Base-by-base conservation (phyloP, 2,329 filamentous ascomycete species). In the Sporothrix phasma region DNA sequence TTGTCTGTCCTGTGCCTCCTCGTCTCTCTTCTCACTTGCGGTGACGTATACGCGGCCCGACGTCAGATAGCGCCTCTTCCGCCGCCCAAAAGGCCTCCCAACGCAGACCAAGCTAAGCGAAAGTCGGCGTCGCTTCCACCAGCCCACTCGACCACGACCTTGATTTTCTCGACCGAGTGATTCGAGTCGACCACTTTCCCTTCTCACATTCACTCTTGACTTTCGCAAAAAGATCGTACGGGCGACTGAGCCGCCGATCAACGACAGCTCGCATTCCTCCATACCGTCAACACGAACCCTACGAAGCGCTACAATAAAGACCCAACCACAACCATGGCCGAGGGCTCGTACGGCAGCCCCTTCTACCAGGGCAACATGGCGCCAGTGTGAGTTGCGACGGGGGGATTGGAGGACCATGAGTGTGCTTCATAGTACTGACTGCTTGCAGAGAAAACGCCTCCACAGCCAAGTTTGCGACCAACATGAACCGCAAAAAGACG, bases 401-500 rank as follows among this genome's bases (percentile, higher is more conserved):
- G n/a, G n/a, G n/a, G n/a, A n/a, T n/a, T n/a, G n/a, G n/a, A n/a
- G n/a, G n/a, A n/a, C n/a, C n/a, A n/a, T n/a, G n/a, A n/a, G n/a
- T n/a, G n/a, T n/a, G n/a, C n/a, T n/a, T 43, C 34, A 62, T 19
- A 41, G 24, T 34, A 29, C 64, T 64, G 49, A 67, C 56, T 29
- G 3, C 5, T 13, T 56, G 43, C 68, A 73, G 73, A 64, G 67
- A 67, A 8, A 61, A 43, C 59, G 66, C 68, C 19, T 66, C 71
- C 15, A 47, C 70, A 6, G 60, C 68, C 46, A 71, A 75, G 29
- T 96, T 92, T 76, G 88, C 89, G 73, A 85, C 91, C 61, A 95
- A 96, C 74, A 87, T 97, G 58, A 93, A 90, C 76, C 87, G 93
- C 67, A 84, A 86, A 64, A 96, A 96, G 78, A 97, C 92, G 63